phyloP scores from a whole-genome alignment of 139 green algal genomes.

The Coccomyxa sp. region DNA sequence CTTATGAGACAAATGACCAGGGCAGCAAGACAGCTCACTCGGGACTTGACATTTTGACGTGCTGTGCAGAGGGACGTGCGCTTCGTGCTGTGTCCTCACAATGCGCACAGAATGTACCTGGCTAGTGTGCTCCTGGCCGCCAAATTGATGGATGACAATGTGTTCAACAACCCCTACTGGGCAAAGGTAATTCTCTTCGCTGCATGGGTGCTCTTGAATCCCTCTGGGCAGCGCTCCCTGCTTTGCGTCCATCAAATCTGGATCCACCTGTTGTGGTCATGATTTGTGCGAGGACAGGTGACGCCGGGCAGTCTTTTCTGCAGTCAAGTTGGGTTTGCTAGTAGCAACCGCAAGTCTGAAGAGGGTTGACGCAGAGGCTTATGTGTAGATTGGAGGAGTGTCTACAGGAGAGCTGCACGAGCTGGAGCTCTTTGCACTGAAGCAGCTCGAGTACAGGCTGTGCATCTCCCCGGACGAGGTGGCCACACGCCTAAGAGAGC shows the following conservation, averaged over 20 bases:
- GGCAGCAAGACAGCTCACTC: not conserved
- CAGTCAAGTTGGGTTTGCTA: not conserved
- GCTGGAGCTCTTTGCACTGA: constrained; percentile 73
- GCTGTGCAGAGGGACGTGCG: too few relatives aligned
- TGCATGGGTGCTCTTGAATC: not conserved
- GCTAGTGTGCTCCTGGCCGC: constrained; percentile 58
- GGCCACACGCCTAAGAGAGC: not conserved
- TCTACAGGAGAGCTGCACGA: constrained; percentile 67
- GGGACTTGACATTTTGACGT: not conserved
- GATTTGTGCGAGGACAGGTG: not conserved
- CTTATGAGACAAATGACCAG: not conserved
- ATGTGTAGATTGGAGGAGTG: constrained; percentile 53
- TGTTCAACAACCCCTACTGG: constrained; percentile 79
- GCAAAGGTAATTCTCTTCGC: constrained; percentile 34
- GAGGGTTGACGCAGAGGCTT: not conserved
- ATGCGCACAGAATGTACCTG: constrained; percentile 51
- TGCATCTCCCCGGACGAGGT: constrained; percentile 17
- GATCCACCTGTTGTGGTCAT: too few relatives aligned
- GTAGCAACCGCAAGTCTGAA: not conserved
- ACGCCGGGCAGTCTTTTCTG: not conserved
- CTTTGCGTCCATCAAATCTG: too few relatives aligned
- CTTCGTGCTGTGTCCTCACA: too few relatives aligned
- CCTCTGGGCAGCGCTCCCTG: too few relatives aligned
- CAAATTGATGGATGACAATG: constrained; percentile 77
- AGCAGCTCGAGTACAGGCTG: constrained; percentile 56